A percentile compares a stretch with the other conserved stretches of the same genome.
phyloP scores from a whole-genome alignment of 2,329 filamentous ascomycete species.

The Sphaceloma murrayae region DNA sequence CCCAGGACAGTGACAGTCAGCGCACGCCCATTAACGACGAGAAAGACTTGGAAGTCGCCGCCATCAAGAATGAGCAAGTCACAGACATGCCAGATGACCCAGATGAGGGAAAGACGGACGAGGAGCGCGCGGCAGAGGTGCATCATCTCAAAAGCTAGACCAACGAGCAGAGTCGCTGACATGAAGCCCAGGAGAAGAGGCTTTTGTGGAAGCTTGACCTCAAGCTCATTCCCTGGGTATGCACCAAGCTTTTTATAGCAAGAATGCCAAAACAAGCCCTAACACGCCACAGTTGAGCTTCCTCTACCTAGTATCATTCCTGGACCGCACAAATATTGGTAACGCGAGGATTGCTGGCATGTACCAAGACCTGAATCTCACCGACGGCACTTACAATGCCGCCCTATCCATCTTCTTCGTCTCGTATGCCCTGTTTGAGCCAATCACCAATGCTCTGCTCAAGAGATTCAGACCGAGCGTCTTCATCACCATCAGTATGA shows the following conservation, averaged over 20 bases:
- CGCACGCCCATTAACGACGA: constrained; percentile 19
- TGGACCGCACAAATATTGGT: constrained; percentile 65
- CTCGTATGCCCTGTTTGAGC: constrained; percentile 71
- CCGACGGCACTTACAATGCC: constrained; percentile 58
- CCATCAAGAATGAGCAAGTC: constrained; percentile 16
- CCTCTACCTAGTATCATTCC: constrained; percentile 64
- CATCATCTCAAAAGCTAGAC: no score
- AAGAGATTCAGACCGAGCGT: constrained; percentile 66
- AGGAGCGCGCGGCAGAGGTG: constrained; percentile 44
- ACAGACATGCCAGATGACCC: constrained; percentile 38
- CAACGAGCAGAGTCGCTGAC: neutral
- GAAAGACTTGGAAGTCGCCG: constrained; percentile 18
- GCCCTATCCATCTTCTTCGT: constrained; percentile 78
- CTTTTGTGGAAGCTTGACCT: constrained; percentile 54
- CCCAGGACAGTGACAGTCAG: constrained; percentile 12
- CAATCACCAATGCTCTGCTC: constrained; percentile 67
- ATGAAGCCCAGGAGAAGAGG: constrained; percentile 45
- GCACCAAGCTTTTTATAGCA: constrained; percentile 7
- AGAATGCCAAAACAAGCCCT: constrained; percentile 5
- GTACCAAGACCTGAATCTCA: constrained; percentile 52
- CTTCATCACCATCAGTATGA: constrained; percentile 77
- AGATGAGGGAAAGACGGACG: constrained; percentile 55
- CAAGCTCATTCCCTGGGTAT: constrained; percentile 50
- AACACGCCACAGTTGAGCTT: constrained; percentile 47
- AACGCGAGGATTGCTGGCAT: constrained; percentile 56